Evolutionary conservation across 2,329 filamentous ascomycete genomes (phyloP), one percentile per base, ranked within the genome.

Genomic region (Neopestalotiopsis clavispora): DNA sequence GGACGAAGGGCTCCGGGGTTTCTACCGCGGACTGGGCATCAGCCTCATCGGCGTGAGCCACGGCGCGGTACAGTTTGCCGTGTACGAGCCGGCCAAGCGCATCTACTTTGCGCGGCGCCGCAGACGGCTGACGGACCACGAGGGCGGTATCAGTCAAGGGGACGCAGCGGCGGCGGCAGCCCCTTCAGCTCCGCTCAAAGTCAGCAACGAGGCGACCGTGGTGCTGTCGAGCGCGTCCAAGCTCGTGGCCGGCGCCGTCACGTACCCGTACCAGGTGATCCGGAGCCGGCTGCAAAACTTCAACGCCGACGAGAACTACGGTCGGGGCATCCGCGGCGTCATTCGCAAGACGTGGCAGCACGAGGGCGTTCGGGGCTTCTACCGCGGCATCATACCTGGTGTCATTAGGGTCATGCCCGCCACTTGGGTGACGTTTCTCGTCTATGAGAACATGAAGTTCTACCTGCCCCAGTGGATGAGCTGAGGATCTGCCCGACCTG

Each of bases 181-280:
- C 7, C 2, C 67, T 12, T 75, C 63, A 5, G 3, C 23, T 4
- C 70, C 69, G 74, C 76, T 80, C 10, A 79, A 83, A 30, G 83
- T 96, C 69, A 87, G 85, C 65, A 94, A 93, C 75, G 84, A 91
- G 75, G 93, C 95, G 69, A 97, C 93, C 49, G 83, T 98, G n/a
- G 84, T 90, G 38, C 87, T 97, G 52, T 96, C 94, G 56, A 93
- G 92, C 32, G 81, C 89, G 3, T 91, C 94, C 61, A 99, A 99
- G 82, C 85, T 97, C 30, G 90, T 97, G 72, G 95, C 96, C 0
- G 94, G 94, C n/a, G 91, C 91, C 32, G 90, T 91, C 66, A 98
- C 95, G 7, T 99, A 98, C 78, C 96, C 96, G 1, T 97, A 98
- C 78, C 96, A 98, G 82, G 94, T 98, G 34, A 87, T 99, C 64